These are phyloP conservation scores for Ceratocystis destructans DNA, from an alignment of 2,329 filamentous ascomycete species.

Conservation along the genomic window DNA sequence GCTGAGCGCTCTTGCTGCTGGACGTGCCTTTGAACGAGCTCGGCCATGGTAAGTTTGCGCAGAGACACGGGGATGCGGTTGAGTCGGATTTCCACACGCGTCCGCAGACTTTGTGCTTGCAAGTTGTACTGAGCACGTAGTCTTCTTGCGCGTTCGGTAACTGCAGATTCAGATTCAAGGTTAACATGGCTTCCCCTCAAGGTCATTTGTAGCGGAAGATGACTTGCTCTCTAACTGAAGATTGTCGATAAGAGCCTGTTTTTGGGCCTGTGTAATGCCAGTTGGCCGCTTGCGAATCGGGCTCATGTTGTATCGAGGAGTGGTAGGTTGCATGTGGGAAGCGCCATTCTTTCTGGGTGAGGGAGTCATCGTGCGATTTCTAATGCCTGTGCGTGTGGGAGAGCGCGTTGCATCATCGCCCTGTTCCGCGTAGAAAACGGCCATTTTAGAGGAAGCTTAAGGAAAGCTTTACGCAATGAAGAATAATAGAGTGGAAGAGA, in stretches of 20 bases:
- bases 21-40: constrained; percentile 48
- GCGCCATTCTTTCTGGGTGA: constrained; percentile 26
- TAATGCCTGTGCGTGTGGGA: constrained; percentile 29
- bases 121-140: constrained; percentile 78
- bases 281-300: constrained; percentile 49
- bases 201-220: background rate
- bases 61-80: constrained; percentile 76
- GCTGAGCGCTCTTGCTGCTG: constrained; percentile 30
- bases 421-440: constrained; percentile 32
- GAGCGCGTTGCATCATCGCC: constrained; percentile 18
- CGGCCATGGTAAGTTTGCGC: constrained; percentile 68
- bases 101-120: constrained; percentile 70
- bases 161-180: constrained; percentile 31
- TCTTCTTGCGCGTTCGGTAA: constrained; percentile 76
- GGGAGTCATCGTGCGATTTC: constrained; percentile 24
- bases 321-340: constrained; percentile 24
- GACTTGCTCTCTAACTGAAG: constrained; percentile 70
- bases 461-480: background rate
- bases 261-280: constrained; percentile 56
- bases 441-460: constrained; percentile 28
- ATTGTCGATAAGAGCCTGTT: constrained; percentile 79
- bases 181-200: constrained; percentile 9
- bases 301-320: constrained; percentile 34
- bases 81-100: constrained; percentile 81
- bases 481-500: background rate